Evolutionary conservation across 306 rosid genomes (phyloP).

Genomic region (Pyrus communis): DNA sequence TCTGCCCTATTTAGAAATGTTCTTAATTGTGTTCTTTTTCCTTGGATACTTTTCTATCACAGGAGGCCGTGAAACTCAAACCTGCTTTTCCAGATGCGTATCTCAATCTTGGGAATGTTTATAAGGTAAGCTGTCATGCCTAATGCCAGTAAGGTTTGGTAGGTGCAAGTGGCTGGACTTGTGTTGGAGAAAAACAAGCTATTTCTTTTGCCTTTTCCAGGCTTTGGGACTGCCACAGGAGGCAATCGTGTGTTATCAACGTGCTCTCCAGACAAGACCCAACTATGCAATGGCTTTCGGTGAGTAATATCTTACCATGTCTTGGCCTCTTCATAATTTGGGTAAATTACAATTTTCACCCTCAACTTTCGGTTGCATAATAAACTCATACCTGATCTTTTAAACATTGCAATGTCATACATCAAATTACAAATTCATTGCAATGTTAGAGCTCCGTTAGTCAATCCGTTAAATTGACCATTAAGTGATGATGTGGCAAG

Average conservation of each 20-base stretch:
- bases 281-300: constrained; percentile 94
- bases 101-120: constrained; percentile 94
- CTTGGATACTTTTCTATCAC: constrained; percentile 5
- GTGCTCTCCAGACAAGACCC: constrained; percentile 85
- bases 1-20: neutral
- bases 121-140: constrained; percentile 70
- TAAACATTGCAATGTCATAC: too few species aligned
- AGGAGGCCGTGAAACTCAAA: constrained; percentile 98
- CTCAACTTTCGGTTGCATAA: too few species aligned
- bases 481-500: too few species aligned
- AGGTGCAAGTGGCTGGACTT: constrained; percentile 38
- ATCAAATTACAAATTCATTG: too few species aligned
- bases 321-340: neutral
- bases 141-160: constrained; percentile 35
- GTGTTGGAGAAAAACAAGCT: constrained; percentile 40
- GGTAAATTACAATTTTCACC: too few species aligned
- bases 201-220: constrained; percentile 53
- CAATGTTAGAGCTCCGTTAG: too few species aligned
- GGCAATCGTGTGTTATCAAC: constrained; percentile 90
- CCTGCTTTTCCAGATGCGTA: constrained; percentile 99
- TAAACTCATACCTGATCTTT: too few species aligned
- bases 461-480: too few species aligned
- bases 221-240: constrained; percentile 95
- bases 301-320: constrained; percentile 22
- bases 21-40: neutral